Base-by-base conservation (phyloP, 2,329 filamentous ascomycete genomes). In the Cadophora sp. region DNA sequence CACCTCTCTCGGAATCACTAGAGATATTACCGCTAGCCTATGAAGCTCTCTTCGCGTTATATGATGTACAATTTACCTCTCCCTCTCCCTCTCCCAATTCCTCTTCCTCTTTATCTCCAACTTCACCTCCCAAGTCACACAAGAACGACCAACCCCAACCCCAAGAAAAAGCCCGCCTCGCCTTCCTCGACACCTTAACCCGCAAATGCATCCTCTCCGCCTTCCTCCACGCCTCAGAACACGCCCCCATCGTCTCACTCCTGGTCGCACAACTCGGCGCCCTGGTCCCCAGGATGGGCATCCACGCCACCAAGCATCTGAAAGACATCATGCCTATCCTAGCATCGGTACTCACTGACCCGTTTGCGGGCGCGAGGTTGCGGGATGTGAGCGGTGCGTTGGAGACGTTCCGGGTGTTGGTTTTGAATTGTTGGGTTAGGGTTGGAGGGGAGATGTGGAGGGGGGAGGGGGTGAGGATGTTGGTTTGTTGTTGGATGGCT, bases 381-480 rank as follows among this genome's bases (percentile, higher is more conserved):
- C 20, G 43, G 9, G 36, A 56, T 16, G 83, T 93, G 4, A 80
- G 96, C 5, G 72, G 76, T 4, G 51, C 87, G 0, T 77, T 84
- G 2, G 76, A 81, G 20, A 83, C 87, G 0, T 73, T 93, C 24
- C 83, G 87, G 62, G 79, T 81, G 0, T 79, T 90, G 16, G 79
- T 96, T 13, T 71, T 83, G 14, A 89, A 84, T 67, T 87, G 87
- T 66, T 94, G 93, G 89, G 90, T 91, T 13, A 84, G 92, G 8
- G 80, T 96, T 16, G 78, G 74, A 11, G 73, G 75, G 13, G 62
- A 59, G n/a, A 43, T 41, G 36, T 56, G 56, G 39, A 66, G 68
- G 50, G 62, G 47, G 36, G 66, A 66, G 56, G 50, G 68, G 13
- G 58, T 70, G 2, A 65, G 47, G 48, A 60, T 58, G 20, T 45